Percentiles rank a stretch among this genome's conserved stretches.
These are phyloP conservation scores for Cyclotella cryptica DNA, from an alignment of 108 stramenopile species.

Conservation along the genomic window DNA sequence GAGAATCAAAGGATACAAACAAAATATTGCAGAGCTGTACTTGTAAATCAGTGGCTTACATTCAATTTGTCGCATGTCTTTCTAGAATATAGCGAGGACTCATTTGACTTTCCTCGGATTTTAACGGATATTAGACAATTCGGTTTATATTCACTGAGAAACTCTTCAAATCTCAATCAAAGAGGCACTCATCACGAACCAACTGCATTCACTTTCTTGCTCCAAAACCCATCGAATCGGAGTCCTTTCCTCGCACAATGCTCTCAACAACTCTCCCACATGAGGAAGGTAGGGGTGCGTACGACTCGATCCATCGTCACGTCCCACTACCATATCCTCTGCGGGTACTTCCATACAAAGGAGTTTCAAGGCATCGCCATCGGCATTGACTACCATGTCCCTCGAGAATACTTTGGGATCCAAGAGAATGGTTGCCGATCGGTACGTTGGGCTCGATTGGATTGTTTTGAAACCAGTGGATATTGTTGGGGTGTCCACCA, in stretches of 20 bases:
- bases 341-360: constrained; percentile 49
- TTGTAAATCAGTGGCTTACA: no score
- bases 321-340: constrained; percentile 38
- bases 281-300: constrained; percentile 39
- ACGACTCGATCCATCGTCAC: background rate
- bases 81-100: no score
- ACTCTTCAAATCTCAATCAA: constrained; percentile 36
- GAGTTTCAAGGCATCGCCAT: constrained; percentile 39
- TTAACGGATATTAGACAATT: background rate
- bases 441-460: constrained; percentile 31
- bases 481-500: constrained; percentile 38
- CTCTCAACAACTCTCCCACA: constrained; percentile 35
- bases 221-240: constrained; percentile 47
- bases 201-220: constrained; percentile 49
- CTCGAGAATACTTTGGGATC: constrained; percentile 29
- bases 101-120: no score
- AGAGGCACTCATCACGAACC: constrained; percentile 50
- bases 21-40: no score
- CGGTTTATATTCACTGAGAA: background rate
- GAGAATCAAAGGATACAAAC: no score
- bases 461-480: constrained; percentile 29
- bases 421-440: constrained; percentile 43
- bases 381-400: constrained; percentile 42
- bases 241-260: constrained; percentile 39
- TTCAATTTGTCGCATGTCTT: no score